phyloP scores from a whole-genome alignment of 2,329 filamentous ascomycete species.

The Claviceps arundinis region DNA sequence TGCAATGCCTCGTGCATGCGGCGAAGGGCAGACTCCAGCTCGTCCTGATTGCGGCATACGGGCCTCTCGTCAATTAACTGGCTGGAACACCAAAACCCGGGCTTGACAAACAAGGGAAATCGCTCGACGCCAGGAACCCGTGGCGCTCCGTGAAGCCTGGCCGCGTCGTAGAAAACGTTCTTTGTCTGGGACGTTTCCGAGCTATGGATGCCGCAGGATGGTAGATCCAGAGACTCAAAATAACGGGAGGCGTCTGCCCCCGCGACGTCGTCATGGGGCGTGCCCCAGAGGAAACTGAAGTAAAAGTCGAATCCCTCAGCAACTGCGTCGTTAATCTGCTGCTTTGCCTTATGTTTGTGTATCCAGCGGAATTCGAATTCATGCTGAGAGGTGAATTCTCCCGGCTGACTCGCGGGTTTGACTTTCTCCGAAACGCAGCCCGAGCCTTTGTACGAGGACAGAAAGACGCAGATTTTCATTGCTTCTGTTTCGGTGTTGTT shows the following conservation, averaged over 20 bases:
- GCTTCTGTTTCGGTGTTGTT: background rate
- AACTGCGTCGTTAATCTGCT: background rate
- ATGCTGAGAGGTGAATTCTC: background rate
- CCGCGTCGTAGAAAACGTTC: background rate
- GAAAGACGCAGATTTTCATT: constrained; percentile 1
- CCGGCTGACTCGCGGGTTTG: background rate
- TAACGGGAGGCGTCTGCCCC: background rate
- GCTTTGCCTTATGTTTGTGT: background rate
- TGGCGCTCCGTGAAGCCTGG: background rate
- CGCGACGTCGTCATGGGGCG: background rate
- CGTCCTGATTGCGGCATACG: background rate
- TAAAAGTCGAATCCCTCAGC: constrained; percentile 1
- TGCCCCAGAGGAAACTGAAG: constrained; percentile 1
- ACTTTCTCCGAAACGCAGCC: background rate
- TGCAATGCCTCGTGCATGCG: background rate
- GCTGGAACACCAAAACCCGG: background rate
- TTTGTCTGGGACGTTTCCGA: background rate
- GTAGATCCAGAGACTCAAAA: background rate
- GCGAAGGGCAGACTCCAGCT: background rate
- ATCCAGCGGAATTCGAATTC: background rate
- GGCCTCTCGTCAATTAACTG: background rate
- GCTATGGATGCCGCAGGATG: background rate
- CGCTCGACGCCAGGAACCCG: background rate
- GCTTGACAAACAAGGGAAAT: constrained; percentile 1
- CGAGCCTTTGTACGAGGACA: background rate